These are phyloP conservation scores for Seiridium cupressi DNA, from an alignment of 2,329 filamentous ascomycete genomes.

Conservation along the genomic window DNA sequence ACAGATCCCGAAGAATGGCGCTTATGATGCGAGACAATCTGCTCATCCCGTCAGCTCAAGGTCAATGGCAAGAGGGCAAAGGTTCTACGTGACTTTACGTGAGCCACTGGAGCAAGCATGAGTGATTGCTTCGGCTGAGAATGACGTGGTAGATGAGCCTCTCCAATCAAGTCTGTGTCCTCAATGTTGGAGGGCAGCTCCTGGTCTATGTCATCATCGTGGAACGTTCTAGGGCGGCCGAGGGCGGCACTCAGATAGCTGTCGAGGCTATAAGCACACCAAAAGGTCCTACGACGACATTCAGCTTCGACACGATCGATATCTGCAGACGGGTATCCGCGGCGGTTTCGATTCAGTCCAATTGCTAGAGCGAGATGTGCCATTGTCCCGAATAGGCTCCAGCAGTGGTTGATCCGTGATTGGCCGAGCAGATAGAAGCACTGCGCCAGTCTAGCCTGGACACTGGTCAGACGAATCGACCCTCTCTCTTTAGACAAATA, in stretches of 20 bases:
- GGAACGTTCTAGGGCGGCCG: constrained; percentile 59
- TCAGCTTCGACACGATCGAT: constrained; percentile 56
- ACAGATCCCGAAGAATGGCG: constrained; percentile 41
- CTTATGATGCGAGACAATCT: constrained; percentile 39
- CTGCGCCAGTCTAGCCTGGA: constrained; percentile 32
- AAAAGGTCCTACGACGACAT: constrained; percentile 50
- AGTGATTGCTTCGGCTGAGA: constrained; percentile 19
- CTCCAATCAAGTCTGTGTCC: constrained; percentile 53
- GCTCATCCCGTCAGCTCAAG: neutral
- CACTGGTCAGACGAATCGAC: constrained; percentile 24
- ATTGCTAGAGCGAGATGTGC: constrained; percentile 36
- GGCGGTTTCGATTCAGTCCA: constrained; percentile 35
- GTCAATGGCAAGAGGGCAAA: neutral
- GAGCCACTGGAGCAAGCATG: constrained; percentile 43
- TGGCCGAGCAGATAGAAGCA: constrained; percentile 42
- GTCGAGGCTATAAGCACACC: constrained; percentile 64
- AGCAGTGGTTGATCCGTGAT: constrained; percentile 46
- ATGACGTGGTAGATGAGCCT: constrained; percentile 39
- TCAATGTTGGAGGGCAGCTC: constrained; percentile 62
- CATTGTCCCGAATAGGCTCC: constrained; percentile 42
- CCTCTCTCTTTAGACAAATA: constrained; percentile 24
- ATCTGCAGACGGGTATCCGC: constrained; percentile 16
- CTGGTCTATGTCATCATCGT: constrained; percentile 65
- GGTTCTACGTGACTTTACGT: constrained; percentile 29
- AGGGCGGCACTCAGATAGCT: constrained; percentile 63